phyloP scores from a whole-genome alignment of 1,284 basidiomycete genomes.

The Termitomyces sp. region DNA sequence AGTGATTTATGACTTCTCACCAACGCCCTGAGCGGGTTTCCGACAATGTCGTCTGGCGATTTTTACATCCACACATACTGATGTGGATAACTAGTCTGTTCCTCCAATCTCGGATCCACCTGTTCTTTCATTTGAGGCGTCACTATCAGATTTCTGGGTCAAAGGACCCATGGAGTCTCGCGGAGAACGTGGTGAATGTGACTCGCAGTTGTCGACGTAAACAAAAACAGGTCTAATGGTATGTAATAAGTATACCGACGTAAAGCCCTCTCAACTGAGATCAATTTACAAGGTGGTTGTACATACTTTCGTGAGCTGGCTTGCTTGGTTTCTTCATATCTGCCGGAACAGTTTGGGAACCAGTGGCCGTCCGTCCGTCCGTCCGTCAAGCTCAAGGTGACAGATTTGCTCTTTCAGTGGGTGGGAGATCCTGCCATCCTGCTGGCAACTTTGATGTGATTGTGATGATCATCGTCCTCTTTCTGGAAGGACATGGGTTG shows the following conservation, averaged over 20 bases:
- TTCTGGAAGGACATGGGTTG: background rate
- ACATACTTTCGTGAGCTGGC: conserved; percentile 11
- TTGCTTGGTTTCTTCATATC: conserved; percentile 3
- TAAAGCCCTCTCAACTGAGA: background rate
- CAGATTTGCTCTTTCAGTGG: conserved; percentile 8
- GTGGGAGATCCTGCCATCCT: conserved; percentile 3
- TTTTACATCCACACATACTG: background rate
- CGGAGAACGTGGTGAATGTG: background rate
- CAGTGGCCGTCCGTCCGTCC: conserved; percentile 13
- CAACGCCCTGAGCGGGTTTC: background rate
- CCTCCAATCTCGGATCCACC: conserved; percentile 16
- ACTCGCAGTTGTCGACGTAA: too few relatives aligned
- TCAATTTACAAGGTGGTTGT: background rate
- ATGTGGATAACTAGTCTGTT: background rate
- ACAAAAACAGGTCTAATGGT: too few relatives aligned
- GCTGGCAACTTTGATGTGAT: conserved; percentile 3
- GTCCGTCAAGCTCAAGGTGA: conserved; percentile 12
- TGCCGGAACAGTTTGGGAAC: conserved; percentile 10
- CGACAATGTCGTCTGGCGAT: conserved; percentile 4
- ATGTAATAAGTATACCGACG: too few relatives aligned
- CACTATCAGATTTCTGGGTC: background rate
- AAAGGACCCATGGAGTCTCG: background rate
- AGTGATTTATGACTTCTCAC: conserved; percentile 2
- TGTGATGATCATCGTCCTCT: background rate
- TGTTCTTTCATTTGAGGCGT: background rate